Conservation (phyloP, 129 eudicot genomes). For the Flaveria sonorensis region DNA sequence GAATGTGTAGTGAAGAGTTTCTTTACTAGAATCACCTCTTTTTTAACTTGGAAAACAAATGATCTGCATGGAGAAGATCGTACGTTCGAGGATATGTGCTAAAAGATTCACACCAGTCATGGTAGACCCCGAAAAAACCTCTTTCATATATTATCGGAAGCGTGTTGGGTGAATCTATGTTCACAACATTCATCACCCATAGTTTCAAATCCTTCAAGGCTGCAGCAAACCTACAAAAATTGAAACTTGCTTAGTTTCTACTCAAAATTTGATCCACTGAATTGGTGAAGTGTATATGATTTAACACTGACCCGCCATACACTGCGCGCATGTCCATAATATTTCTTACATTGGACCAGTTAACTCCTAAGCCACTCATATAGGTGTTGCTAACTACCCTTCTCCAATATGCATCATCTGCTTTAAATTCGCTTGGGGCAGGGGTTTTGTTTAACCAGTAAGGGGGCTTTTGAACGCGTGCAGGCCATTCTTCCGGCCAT, state of each 20-base stretch:
- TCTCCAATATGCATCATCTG: slow-evolving; percentile 72
- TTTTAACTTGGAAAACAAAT: slow-evolving; percentile 64
- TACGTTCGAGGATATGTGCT: slow-evolving; percentile 85
- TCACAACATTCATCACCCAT: slow-evolving; percentile 93
- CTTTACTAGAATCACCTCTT: slow-evolving; percentile 46
- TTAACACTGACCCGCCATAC: slow-evolving; percentile 69
- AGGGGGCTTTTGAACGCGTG: slow-evolving; percentile 53
- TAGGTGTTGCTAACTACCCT: slow-evolving; percentile 52
- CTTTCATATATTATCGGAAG: slow-evolving; percentile 80
- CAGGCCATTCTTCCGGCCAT: slow-evolving; percentile 85
- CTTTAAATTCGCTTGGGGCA: slow-evolving; percentile 60
- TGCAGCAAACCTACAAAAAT: slow-evolving; percentile 64
- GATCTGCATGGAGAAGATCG: slow-evolving; percentile 85
- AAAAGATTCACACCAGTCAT: slow-evolving; percentile 93
- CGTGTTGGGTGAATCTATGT: slow-evolving; percentile 74
- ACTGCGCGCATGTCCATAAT: slow-evolving; percentile 94
- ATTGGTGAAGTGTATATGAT: slow-evolving; percentile 5
- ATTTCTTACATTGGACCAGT: slow-evolving; percentile 74
- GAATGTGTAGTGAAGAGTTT: not conserved
- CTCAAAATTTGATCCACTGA: not conserved
- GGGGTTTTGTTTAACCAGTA: slow-evolving; percentile 65
- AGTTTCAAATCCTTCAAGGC: slow-evolving; percentile 66
- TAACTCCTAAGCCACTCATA: slow-evolving; percentile 54
- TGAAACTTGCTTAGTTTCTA: slow-evolving; percentile 6
- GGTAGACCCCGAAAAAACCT: slow-evolving; percentile 87